Conservation (phyloP, 2,329 filamentous ascomycete species). For the Nemania sp. region DNA sequence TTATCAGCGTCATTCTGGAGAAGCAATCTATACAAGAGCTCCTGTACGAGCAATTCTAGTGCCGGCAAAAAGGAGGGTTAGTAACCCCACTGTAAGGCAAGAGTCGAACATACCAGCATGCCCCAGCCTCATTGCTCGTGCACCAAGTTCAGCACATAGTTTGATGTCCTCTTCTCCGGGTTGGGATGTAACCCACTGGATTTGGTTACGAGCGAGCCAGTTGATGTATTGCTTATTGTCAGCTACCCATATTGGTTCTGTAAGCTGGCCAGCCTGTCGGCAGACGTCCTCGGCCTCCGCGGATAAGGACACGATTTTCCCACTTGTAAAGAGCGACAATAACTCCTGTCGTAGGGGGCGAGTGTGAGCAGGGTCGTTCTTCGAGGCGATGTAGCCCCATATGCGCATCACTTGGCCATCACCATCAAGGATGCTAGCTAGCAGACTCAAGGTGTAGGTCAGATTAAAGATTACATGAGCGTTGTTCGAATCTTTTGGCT, state of each 20-base stretch:
- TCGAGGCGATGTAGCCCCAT: conserved; percentile 42
- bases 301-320: conserved; percentile 62
- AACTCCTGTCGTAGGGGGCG: conserved; percentile 59
- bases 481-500: conserved; percentile 54
- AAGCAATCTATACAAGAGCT: conserved; percentile 44
- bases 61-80: conserved; percentile 17
- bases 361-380: conserved; percentile 41
- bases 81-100: not conserved
- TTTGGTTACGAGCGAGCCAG: conserved; percentile 79
- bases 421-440: conserved; percentile 57
- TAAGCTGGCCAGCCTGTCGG: conserved; percentile 52
- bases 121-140: conserved; percentile 76
- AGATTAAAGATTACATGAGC: conserved; percentile 60
- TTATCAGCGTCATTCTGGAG: conserved; percentile 41
- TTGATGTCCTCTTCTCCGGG: conserved; percentile 54
- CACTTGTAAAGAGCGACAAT: conserved; percentile 60
- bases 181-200: conserved; percentile 55
- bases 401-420: conserved; percentile 47
- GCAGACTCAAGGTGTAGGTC: conserved; percentile 58
- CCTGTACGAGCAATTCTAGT: conserved; percentile 58
- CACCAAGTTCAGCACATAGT: conserved; percentile 61
- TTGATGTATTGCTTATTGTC: conserved; percentile 72
- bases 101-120: conserved; percentile 70
- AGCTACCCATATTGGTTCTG: conserved; percentile 67
- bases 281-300: conserved; percentile 68